Base-by-base conservation (phyloP, 768 basidiomycete genomes). In the Amanita rimosa region DNA sequence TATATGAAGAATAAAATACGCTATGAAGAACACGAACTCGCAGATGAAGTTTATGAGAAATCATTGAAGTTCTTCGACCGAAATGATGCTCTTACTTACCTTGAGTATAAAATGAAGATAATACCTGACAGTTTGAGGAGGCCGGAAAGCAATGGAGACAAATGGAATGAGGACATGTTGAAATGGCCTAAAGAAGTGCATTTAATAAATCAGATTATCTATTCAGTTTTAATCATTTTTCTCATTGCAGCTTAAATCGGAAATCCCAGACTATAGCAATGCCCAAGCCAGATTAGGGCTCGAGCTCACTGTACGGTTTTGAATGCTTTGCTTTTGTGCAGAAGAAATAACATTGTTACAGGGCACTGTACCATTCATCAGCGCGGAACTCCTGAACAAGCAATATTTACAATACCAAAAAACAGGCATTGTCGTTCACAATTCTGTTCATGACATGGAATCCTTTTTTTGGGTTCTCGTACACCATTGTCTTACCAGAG, bases 391-490 rank as follows among this genome's bases (percentile, higher is more conserved):
- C 4, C 13, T 44, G 31, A 1, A 1, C 14, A 22, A 42, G 26
- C 8, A 7, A 27, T 22, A 2, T 31, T 16, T 33, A 0, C 22
- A 16, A 2, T 5, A 0, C 0, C 14, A 9, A 40, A 11, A 13
- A 17, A 5, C n/a, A 26, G 0, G 5, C 21, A 3, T 13, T 22
- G 22, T 24, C 41, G 2, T 29, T 3, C 57, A 54, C 42, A 27
- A 48, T 13, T 49, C 46, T 8, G 24, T 54, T 6, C 56, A 58
- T 27, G 58, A 60, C 27, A 36, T 59, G 6, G 59, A 60, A 22
- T 58, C 58, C 7, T 46, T 57, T 9, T 51, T 60, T 33, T 60
- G 58, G 59, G 52, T 60, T 19, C 35, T 60, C 5, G 35, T 51
- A 14, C 43, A 55, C 26, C 39, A 56, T 5, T 58, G 58, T 38